Conservation (phyloP, 2,329 filamentous ascomycete genomes). For the Blumeria hordei region DNA sequence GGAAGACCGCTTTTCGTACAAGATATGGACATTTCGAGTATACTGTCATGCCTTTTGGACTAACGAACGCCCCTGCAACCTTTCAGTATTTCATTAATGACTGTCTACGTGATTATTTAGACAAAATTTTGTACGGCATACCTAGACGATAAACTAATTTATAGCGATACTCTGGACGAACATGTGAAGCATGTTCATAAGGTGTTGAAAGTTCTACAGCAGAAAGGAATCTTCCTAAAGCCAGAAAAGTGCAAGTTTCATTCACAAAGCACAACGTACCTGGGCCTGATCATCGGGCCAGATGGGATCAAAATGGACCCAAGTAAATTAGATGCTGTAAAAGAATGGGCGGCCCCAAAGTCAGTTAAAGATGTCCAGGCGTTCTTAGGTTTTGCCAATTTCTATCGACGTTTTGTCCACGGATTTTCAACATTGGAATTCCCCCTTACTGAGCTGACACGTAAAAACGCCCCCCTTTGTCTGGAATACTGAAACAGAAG, state of each 20-base stretch:
- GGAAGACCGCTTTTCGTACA: background rate
- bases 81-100: background rate
- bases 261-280: background rate
- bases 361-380: background rate
- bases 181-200: background rate
- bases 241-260: background rate
- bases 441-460: background rate
- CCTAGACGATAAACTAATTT: background rate
- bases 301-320: background rate
- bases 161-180: background rate
- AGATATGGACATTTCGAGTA: background rate
- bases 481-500: background rate
- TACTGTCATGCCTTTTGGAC: background rate
- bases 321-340: background rate
- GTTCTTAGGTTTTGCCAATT: background rate
- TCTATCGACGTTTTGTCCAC: background rate
- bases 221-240: background rate
- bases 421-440: background rate
- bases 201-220: background rate
- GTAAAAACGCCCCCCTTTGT: background rate
- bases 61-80: background rate
- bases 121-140: background rate
- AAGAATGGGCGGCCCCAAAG: background rate
- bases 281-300: background rate
- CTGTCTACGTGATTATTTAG: background rate